phyloP scores from a whole-genome alignment of 2,329 filamentous ascomycete species.

The Colletotrichum horii region DNA sequence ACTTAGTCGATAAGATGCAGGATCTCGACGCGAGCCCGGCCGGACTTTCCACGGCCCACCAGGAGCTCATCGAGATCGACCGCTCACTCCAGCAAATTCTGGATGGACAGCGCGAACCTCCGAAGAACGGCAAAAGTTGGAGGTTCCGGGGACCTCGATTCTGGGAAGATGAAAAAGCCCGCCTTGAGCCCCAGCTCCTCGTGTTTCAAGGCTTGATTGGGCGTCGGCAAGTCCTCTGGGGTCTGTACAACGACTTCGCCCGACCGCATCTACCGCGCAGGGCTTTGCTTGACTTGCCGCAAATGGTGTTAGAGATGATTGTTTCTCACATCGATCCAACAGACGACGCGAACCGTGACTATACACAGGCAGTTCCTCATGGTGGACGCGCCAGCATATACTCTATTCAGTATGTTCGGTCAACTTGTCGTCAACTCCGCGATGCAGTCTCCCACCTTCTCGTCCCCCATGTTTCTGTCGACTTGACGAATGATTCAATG shows the following conservation, averaged over 20 bases:
- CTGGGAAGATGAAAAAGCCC: too few species aligned
- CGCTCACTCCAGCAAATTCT: background rate
- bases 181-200: too few species aligned
- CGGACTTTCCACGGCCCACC: too few species aligned
- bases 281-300: background rate
- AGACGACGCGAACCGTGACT: background rate
- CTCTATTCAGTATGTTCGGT: background rate
- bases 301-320: background rate
- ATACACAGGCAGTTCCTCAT: background rate
- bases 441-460: background rate
- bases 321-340: background rate
- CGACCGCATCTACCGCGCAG: background rate
- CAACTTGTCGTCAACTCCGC: background rate
- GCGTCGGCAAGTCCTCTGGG: background rate
- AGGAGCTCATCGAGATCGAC: background rate
- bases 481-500: background rate
- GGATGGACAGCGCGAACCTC: background rate
- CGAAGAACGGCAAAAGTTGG: too few species aligned
- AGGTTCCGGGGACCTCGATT: too few species aligned
- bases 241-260: background rate
- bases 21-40: too few species aligned
- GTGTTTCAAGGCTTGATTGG: background rate
- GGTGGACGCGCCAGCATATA: background rate
- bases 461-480: background rate
- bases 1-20: too few species aligned